Conservation (phyloP, 345 rosid species). For the Arabidopsis suecica region DNA sequence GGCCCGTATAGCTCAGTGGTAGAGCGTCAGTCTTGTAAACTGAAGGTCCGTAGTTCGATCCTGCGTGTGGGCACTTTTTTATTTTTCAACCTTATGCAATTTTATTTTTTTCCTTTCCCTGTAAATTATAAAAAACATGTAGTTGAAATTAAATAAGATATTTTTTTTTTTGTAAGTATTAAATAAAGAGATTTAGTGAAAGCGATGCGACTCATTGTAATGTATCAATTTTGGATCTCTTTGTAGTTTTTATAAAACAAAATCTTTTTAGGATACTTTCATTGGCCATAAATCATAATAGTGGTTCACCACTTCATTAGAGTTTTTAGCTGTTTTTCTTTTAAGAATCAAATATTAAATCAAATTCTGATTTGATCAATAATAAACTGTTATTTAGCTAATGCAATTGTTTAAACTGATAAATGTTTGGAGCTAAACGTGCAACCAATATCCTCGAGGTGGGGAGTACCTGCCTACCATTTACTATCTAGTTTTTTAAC, state of each 20-base stretch:
- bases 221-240: neutral
- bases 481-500: neutral
- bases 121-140: no score
- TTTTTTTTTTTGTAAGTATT: no score
- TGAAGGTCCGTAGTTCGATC: conserved; percentile 87
- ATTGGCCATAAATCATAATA: conserved; percentile 1
- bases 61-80: conserved; percentile 68
- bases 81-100: neutral
- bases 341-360: neutral
- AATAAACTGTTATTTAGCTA: neutral
- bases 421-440: conserved; percentile 35
- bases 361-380: neutral
- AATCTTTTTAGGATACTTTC: neutral
- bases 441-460: conserved; percentile 40
- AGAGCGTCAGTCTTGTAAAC: conserved; percentile 94
- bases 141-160: no score
- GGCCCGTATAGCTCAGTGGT: conserved; percentile 92
- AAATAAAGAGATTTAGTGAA: neutral
- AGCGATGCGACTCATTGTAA: neutral
- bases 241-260: neutral
- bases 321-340: conserved; percentile 16
- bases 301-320: conserved; percentile 40
- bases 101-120: neutral
- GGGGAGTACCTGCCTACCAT: conserved; percentile 29
- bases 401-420: neutral